phyloP scores from a whole-genome alignment of 345 rosid genomes.

The Lumnitzera littorea region DNA sequence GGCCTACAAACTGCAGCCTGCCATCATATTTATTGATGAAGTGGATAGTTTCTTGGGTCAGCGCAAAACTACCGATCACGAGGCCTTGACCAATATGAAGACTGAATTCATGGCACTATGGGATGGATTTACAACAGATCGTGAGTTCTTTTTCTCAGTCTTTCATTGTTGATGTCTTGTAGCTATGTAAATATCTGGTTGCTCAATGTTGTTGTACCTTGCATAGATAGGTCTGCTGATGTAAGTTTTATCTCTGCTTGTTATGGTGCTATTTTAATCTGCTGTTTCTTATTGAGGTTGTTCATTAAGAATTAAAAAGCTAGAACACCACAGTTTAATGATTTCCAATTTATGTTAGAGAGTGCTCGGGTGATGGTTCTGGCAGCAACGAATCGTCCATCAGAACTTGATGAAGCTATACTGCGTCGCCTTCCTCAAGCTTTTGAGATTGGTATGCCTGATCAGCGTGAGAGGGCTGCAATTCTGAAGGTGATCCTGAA shows the following conservation, averaged over 20 bases:
- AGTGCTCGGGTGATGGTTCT: conserved; percentile 96
- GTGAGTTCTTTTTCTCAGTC: conserved; percentile 42
- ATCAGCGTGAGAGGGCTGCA: conserved; percentile 53
- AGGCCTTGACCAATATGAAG: conserved; percentile 91
- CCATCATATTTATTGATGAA: conserved; percentile 94
- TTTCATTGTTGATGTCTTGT: background rate
- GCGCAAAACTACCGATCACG: conserved; percentile 83
- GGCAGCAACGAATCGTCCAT: conserved; percentile 96
- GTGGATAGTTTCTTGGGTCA: conserved; percentile 96
- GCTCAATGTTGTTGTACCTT: too few species aligned
- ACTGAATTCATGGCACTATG: conserved; percentile 99
- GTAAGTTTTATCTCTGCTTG: background rate
- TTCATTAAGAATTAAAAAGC: background rate
- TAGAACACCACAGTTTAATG: background rate
- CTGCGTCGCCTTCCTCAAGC: conserved; percentile 92
- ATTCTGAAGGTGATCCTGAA: conserved; percentile 80
- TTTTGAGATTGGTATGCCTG: conserved; percentile 95
- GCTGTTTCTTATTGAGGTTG: background rate
- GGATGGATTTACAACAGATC: conserved; percentile 98
- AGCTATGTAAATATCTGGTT: background rate
- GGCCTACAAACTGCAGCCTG: conserved; percentile 93
- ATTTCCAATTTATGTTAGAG: conserved; percentile 33
- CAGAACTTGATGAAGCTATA: conserved; percentile 98
- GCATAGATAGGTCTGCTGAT: too few species aligned
- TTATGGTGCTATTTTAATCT: background rate